phyloP scores from a whole-genome alignment of 257 asterid species.

The Linaria vulgaris region DNA sequence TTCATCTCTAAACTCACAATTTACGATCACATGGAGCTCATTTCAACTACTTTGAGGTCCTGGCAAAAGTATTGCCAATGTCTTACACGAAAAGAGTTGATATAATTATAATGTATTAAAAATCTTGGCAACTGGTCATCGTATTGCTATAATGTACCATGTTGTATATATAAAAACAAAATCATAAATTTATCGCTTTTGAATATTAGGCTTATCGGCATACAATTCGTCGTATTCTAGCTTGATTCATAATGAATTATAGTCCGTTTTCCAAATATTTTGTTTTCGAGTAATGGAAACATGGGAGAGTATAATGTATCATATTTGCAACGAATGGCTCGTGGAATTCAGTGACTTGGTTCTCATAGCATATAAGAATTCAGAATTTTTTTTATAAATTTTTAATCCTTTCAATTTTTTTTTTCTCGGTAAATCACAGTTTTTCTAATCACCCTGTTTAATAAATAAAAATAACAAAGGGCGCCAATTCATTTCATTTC shows the following conservation, averaged over 20 bases:
- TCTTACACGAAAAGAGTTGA: constrained; percentile 65
- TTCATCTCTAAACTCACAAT: constrained; percentile 47
- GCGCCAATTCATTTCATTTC: too few relatives aligned
- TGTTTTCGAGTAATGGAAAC: background rate
- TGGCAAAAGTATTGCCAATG: constrained; percentile 38
- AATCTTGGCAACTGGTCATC: constrained; percentile 71
- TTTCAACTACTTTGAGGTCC: constrained; percentile 43
- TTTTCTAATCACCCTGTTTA: too few relatives aligned
- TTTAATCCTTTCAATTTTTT: too few relatives aligned
- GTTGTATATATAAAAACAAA: too few relatives aligned
- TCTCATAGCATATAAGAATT: too few relatives aligned
- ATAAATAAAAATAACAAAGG: too few relatives aligned
- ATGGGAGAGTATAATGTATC: constrained; percentile 48
- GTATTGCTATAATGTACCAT: constrained; percentile 52
- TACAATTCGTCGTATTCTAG: constrained; percentile 43
- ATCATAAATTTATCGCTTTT: constrained; percentile 54
- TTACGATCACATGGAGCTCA: constrained; percentile 54
- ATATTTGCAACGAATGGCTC: constrained; percentile 44
- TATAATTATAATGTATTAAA: constrained; percentile 51
- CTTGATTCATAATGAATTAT: constrained; percentile 27
- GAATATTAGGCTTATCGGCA: constrained; percentile 61
- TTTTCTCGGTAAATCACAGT: too few relatives aligned
- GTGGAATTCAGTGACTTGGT: constrained; percentile 50
- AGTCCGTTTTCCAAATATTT: constrained; percentile 40
- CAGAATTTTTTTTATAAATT: too few relatives aligned